A percentile compares a stretch with the other conserved stretches of the same genome.
Evolutionary conservation across 441 rosid species (phyloP).

Genomic region (Kokia cookei): DNA sequence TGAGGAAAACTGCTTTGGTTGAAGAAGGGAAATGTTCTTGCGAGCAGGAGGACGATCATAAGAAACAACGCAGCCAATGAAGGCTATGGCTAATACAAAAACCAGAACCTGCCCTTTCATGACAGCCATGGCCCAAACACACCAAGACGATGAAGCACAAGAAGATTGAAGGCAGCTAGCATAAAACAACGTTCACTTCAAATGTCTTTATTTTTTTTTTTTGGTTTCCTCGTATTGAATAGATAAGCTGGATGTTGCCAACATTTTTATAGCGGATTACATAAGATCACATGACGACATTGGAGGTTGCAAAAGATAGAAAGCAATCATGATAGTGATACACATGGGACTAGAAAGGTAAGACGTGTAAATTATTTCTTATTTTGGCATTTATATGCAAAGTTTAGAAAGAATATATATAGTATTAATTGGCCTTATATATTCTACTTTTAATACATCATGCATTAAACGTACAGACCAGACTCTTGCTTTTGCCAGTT

Average conservation of each 20-base stretch:
- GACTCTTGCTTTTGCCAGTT: too few relatives aligned
- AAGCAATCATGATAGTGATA: not conserved
- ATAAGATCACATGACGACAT: not conserved
- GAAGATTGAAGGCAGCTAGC: not conserved
- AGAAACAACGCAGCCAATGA: conserved; percentile 4
- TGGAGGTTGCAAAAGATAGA: not conserved
- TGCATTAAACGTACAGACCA: not conserved
- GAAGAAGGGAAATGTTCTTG: not conserved
- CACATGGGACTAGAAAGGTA: not conserved
- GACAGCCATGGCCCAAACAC: not conserved
- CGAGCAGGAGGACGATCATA: conserved; percentile 19
- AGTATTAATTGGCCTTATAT: not conserved
- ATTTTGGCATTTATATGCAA: not conserved
- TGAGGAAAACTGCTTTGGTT: not conserved
- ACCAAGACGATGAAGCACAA: not conserved
- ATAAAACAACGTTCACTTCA: not conserved
- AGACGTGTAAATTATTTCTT: not conserved
- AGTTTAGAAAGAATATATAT: not conserved
- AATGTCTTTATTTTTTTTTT: not conserved
- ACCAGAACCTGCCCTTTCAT: not conserved
- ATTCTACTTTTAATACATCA: not conserved
- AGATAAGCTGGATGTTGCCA: not conserved
- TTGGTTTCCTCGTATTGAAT: not conserved
- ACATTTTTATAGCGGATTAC: not conserved
- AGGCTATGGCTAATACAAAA: not conserved